Evolutionary conservation across 2,329 filamentous ascomycete genomes (phyloP).

Genomic region (Chrysoporthe austroafricana): DNA sequence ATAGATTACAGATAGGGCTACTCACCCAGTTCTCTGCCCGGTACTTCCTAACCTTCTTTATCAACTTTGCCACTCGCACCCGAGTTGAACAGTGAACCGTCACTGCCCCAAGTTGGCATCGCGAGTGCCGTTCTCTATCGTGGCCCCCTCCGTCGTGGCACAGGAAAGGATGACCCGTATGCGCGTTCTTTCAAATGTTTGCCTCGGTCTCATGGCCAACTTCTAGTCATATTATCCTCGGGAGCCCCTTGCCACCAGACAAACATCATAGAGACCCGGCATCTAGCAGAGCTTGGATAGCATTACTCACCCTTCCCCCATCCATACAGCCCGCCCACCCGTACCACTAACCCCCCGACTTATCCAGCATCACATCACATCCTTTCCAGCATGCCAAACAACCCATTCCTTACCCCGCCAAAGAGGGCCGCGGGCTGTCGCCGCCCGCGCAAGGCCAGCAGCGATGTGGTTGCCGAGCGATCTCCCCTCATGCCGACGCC

Average conservation of each 20-base stretch:
- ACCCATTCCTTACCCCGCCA: neutral
- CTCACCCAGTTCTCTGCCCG: neutral
- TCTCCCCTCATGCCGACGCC: neutral
- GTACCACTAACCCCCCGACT: neutral
- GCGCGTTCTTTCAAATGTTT: too few relatives aligned
- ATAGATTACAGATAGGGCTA: neutral
- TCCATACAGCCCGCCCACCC: neutral
- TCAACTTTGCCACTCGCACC: neutral
- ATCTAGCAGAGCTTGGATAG: constrained; percentile 4
- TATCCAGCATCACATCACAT: neutral
- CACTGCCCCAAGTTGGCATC: neutral
- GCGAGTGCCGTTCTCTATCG: too few relatives aligned
- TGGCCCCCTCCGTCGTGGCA: neutral
- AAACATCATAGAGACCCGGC: neutral
- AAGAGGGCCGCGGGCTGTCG: neutral
- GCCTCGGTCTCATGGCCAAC: neutral
- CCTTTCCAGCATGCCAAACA: neutral
- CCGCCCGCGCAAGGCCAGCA: neutral
- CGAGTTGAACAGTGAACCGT: neutral
- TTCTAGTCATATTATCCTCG: too few relatives aligned
- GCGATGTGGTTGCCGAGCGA: neutral
- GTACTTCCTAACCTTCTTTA: too few relatives aligned
- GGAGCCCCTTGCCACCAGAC: neutral
- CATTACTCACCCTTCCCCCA: neutral
- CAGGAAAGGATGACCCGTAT: neutral